Base-by-base conservation (phyloP, 768 basidiomycete genomes). In the Gelatoporia subvermispora region DNA sequence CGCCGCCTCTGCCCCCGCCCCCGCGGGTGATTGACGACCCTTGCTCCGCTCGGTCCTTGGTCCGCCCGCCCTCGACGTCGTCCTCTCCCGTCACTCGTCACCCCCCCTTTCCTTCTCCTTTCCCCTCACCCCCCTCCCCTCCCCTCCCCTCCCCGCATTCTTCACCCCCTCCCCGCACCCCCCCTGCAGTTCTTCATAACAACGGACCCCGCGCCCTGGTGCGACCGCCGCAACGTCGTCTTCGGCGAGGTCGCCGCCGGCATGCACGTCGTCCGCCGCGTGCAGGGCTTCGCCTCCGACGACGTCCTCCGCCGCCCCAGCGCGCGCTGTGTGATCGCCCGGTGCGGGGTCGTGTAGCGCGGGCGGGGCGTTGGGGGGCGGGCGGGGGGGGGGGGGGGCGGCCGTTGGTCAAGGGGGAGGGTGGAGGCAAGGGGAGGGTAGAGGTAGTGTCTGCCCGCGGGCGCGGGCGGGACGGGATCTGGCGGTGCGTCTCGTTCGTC, bases 221-320 rank as follows among this genome's bases (percentile, higher is more conserved):
- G 69, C 41, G 63, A 74, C 54, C 63, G 65, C 40, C 74, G 71
- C 45, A 68, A 74, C 60, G 68, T 70, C 51, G 71, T 72, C 17
- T 74, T 74, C 54, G 72, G 59, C 9, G 72, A 74, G 57, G 71
- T 73, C 42, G 45, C 65, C 45, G 61, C 67, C 28, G 72, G 72
- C 22, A 61, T 72, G 65, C 66, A 68, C 42, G 55, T 74, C 38
- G 70, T 73, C 16, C 56, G 51, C 46, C 56, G 57, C 45, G 61
- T 74, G 48, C 66, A 72, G 51, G 38, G 46, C 0, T 62, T 65
- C 41, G 63, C 60, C 15, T 52, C 60, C 39, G 59, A 65, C 47
- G 53, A 63, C 49, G 57, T 62, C 45, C 52, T 64, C 34, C 55
- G 66, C 39, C 51, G 53, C 45, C 63, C 65, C n/a, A 54, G 51